phyloP scores from a whole-genome alignment of 2,329 filamentous ascomycete species.

The Aspergillus melleus region DNA sequence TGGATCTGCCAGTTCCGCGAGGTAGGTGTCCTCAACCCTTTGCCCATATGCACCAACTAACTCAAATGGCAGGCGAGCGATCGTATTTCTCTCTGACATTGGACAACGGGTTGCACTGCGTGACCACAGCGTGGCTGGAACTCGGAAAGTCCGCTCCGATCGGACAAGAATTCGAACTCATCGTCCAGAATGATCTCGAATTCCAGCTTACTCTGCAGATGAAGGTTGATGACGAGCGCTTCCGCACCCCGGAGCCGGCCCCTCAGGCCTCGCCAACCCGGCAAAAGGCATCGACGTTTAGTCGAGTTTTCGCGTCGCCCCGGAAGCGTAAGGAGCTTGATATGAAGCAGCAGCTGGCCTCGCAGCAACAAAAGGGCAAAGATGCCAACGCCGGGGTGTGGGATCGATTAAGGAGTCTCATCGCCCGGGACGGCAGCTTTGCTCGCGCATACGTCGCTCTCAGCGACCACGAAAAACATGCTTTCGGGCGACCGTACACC shows the following conservation, averaged over 20 bases:
- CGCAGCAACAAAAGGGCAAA: constrained; percentile 70
- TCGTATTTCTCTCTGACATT: constrained; percentile 94
- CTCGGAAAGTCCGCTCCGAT: constrained; percentile 89
- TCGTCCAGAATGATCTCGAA: constrained; percentile 96
- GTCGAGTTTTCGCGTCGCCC: constrained; percentile 87
- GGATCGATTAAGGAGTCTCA: constrained; percentile 82
- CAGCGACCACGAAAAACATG: constrained; percentile 84
- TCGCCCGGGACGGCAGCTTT: constrained; percentile 90
- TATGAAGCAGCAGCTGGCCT: constrained; percentile 77
- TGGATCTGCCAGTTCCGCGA: constrained; percentile 86
- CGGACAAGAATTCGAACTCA: constrained; percentile 96
- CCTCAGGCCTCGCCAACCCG: constrained; percentile 59
- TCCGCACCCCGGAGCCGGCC: constrained; percentile 47
- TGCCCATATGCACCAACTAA: constrained; percentile 22
- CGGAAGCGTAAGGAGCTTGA: constrained; percentile 97
- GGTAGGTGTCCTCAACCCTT: constrained; percentile 58
- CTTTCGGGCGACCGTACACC: constrained; percentile 83
- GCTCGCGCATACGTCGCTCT: constrained; percentile 90
- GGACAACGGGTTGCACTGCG: constrained; percentile 97
- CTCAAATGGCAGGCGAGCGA: constrained; percentile 65
- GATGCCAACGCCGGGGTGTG: constrained; percentile 62
- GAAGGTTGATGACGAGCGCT: constrained; percentile 80
- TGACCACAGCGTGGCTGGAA: constrained; percentile 94
- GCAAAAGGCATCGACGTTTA: constrained; percentile 83
- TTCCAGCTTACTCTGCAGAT: constrained; percentile 97